Conservation (phyloP, 345 rosid genomes). For the Trapa incisa region DNA sequence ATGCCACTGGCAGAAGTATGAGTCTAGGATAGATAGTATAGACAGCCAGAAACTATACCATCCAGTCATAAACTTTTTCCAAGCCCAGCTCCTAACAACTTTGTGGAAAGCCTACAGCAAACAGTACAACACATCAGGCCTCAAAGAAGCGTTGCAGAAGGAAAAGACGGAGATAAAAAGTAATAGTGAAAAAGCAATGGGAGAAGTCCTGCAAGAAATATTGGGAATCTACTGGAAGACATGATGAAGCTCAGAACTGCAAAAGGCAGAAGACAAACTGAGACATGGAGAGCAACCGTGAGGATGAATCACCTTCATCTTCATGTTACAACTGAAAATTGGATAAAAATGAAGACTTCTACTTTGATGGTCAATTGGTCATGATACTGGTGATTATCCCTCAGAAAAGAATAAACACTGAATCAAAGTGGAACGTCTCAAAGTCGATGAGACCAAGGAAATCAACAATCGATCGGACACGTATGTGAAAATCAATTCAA, state of each 20-base stretch:
- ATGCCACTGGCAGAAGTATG: neutral
- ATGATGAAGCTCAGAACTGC: neutral
- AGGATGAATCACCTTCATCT: neutral
- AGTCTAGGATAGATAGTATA: neutral
- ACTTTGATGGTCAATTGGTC: neutral
- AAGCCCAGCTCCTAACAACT: conserved; percentile 93
- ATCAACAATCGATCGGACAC: neutral
- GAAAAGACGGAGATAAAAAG: neutral
- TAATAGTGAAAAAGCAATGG: neutral
- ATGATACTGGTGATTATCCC: neutral
- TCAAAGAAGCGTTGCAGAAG: neutral
- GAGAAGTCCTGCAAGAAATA: neutral
- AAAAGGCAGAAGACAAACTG: neutral
- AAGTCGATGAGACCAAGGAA: neutral
- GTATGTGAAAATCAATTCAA: neutral
- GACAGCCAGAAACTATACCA: conserved; percentile 32
- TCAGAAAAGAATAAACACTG: neutral
- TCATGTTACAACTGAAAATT: neutral
- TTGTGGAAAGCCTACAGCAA: conserved; percentile 70
- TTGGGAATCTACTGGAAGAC: neutral
- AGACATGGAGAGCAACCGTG: neutral
- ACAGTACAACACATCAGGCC: neutral
- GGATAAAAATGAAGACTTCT: neutral
- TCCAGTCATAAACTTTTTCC: conserved; percentile 99
- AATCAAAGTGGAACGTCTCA: neutral